Base-by-base conservation (phyloP, 176 grass and related monocot species). In the Ananas comosus region DNA sequence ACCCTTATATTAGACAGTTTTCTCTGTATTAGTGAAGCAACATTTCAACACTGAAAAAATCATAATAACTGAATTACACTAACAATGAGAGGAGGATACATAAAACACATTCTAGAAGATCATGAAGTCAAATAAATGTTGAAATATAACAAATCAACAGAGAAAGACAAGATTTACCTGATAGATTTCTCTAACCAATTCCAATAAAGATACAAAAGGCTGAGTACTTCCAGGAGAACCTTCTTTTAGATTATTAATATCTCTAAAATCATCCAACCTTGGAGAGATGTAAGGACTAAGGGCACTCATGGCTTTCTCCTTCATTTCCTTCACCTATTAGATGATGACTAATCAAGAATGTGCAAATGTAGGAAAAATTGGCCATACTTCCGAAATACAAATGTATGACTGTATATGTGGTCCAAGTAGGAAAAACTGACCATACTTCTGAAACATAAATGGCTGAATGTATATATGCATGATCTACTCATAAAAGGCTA, bases 241-340 rank as follows among this genome's bases (percentile, higher is more conserved):
- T 83, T 91, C 78, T 70, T 86, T 65, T 42, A 67, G 74, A 67
- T 63, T 79, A 71, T 17, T 74, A 78, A 71, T 81, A 82, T 83
- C 88, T 58, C 79, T 76, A 59, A 70, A 77, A 78, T 83, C 80
- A 49, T 71, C 77, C 12, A 23, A 42, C 22, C 48, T 49, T 12
- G 70, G 63, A 66, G 67, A 59, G 24, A 81, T 65, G 67, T 96
- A 85, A 64, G 86, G 79, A 75, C 79, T 92, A 73, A 92, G 86
- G 13, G 82, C 70, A 79, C 56, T 87, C 93, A 97, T 97, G 75
- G 93, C 77, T 68, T 85, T 92, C 53, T 97, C 89, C 82, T 97
- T 97, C 22, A 92, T 83, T 87, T 97, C 89, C 68, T 92, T 97
- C 75, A 97, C 91, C 93, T 97, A 81, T 78, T 70, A 51, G 76